These are phyloP conservation scores for Leishmania braziliensis DNA, from an alignment of 208 protist species.

Conservation along the genomic window DNA sequence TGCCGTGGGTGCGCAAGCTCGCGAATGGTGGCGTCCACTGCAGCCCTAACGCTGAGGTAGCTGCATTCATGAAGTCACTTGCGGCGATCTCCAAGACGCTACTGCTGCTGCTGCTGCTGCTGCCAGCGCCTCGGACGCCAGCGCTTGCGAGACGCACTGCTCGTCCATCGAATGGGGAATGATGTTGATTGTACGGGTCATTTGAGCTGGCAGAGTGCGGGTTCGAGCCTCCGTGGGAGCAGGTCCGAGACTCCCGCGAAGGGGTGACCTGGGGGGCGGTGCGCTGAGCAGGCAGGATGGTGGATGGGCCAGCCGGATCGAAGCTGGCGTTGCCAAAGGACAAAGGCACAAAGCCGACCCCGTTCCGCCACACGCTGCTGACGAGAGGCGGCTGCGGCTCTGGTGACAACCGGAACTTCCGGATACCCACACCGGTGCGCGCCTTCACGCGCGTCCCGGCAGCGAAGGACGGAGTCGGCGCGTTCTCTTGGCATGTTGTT, in stretches of 20 bases:
- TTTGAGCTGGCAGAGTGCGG: not conserved
- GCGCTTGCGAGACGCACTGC: slow-evolving; percentile 14
- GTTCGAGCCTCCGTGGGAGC: slow-evolving; percentile 7
- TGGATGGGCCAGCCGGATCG: not conserved
- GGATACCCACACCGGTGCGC: not conserved
- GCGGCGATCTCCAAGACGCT: slow-evolving; percentile 7
- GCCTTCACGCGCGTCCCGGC: no score
- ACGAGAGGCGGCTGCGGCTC: not conserved
- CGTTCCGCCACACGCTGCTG: not conserved
- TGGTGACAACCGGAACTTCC: not conserved
- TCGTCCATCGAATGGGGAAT: slow-evolving; percentile 11
- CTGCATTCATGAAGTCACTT: slow-evolving; percentile 17
- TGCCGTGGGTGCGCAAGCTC: not conserved
- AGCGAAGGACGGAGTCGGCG: not conserved
- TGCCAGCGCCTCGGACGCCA: not conserved
- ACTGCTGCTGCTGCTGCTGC: not conserved
- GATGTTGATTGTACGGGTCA: slow-evolving; percentile 22
- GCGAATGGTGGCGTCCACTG: not conserved
- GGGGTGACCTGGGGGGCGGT: not conserved
- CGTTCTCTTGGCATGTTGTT: not conserved
- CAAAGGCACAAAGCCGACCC: slow-evolving; percentile 18
- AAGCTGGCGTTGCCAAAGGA: slow-evolving; percentile 4
- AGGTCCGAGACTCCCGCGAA: not conserved
- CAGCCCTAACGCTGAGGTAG: not conserved
- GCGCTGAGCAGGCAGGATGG: not conserved